Evolutionary conservation across 768 basidiomycete genomes (phyloP), one percentile per base, ranked within the genome.

Genomic region (Lactarius vividus): DNA sequence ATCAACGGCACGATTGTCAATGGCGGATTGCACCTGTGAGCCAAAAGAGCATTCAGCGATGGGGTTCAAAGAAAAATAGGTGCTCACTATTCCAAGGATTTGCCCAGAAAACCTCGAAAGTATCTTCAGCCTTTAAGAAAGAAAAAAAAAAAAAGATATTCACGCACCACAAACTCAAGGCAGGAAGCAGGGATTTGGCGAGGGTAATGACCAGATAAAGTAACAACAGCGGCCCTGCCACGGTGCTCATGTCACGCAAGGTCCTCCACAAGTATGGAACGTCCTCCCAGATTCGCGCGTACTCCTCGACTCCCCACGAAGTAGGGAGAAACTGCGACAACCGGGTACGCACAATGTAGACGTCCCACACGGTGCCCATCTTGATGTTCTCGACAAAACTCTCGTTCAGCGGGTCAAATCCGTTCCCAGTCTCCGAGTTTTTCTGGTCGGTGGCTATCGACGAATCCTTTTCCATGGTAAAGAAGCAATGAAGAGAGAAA

Each of bases 221-320:
- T 8, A 46, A 53, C 16, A 66, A 33, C 18, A 66, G 52, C 1
- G 65, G 52, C 61, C 57, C 54, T 10, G 65, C 57, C 15, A 63
- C 49, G 1, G 61, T 2, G 13, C 61, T 49, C 23, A 66, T 52
- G n/a, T 66, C 65, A 10, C 53, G 28, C 7, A 66, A 11, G 85
- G 91, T 89, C 31, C 81, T 80, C 83, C 84, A 83, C 37, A 18
- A 13, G 60, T 37, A 53, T n/a, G 49, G 49, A 26, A 37, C 9
- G 26, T 53, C 49, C 49, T 52, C 4, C 49, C 49, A 6, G 26
- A 52, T 52, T 5, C 23, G 49, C 26, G 26, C 6, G 13, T 26
- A 26, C 49, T 52, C 49, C 49, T 26, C 49, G 5, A 26, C 15
- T 26, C 26, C 26, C 49, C 26, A 8, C 13, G 13, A 52, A 5